Percentiles rank a stretch among this genome's conserved stretches.
Evolutionary conservation across 1,284 basidiomycete species (phyloP).

Genomic region (Albatrellus sp.): DNA sequence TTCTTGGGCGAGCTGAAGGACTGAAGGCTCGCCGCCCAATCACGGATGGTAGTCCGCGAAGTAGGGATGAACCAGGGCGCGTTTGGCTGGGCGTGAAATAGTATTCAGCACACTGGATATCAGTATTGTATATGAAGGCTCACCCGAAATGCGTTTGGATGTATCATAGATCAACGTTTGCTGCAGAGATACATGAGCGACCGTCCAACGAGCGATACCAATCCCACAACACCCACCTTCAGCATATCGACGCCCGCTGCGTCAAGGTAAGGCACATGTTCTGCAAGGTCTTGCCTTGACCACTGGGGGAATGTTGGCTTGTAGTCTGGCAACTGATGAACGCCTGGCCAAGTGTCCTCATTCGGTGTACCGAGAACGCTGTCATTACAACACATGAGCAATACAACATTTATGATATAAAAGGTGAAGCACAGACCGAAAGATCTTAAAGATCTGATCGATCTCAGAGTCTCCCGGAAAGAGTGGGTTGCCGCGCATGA

Average conservation of each 20-base stretch:
- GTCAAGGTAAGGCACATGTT: slow-evolving; percentile 59
- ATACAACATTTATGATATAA: background rate
- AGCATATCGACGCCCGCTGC: slow-evolving; percentile 69
- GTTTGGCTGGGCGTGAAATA: slow-evolving; percentile 51
- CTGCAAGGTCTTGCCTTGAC: slow-evolving; percentile 57
- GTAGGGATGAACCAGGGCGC: slow-evolving; percentile 75
- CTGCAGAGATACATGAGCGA: slow-evolving; percentile 20
- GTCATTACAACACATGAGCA: background rate
- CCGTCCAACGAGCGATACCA: too few relatives aligned
- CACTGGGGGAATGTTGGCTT: slow-evolving; percentile 96
- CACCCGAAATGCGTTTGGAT: slow-evolving; percentile 86
- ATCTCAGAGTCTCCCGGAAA: slow-evolving; percentile 99
- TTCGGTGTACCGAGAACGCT: slow-evolving; percentile 68
- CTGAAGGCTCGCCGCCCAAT: slow-evolving; percentile 4
- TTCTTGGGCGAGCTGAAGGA: background rate
- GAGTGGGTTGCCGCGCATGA: slow-evolving; percentile 76
- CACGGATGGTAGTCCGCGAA: slow-evolving; percentile 41
- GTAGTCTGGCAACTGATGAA: slow-evolving; percentile 86
- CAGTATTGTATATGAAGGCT: slow-evolving; percentile 13
- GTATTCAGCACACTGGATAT: background rate
- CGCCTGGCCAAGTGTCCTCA: slow-evolving; percentile 88
- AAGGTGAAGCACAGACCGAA: slow-evolving; percentile 47
- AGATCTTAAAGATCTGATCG: slow-evolving; percentile 99
- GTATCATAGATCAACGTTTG: slow-evolving; percentile 87
- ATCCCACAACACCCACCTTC: slow-evolving; percentile 33